Base-by-base conservation (phyloP, 768 basidiomycete genomes). In the Pholiota microspora region DNA sequence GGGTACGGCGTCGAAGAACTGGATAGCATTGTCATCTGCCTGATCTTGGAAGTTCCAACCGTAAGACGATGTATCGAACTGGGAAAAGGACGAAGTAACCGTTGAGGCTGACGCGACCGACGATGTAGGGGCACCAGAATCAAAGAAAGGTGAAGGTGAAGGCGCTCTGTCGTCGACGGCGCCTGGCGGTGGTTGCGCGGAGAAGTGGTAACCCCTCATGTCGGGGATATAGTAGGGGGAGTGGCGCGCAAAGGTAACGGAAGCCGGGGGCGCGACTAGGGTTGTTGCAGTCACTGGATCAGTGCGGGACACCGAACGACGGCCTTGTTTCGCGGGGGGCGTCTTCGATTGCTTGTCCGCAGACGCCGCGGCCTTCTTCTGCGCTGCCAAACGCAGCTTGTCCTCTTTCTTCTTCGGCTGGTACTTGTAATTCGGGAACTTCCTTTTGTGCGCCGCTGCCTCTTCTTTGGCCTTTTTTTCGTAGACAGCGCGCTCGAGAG, bases 391-490 rank as follows among this genome's bases (percentile, higher is more conserved):
- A 13, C 74, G 72, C 35, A 69, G 70, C 59, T 77, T 82, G 44
- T 77, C 73, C 45, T 80, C 80, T 62, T 76, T 81, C 64, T 76
- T 84, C 65, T 74, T 71, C 0, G 85, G 85, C 47, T 72, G 70
- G 55, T 80, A 87, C 16, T 78, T 77, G 62, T 87, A 88, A 23
- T 72, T 69, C 0, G 86, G 86, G 59, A 83, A 84, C 59, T 67
- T 61, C 2, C 64, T 61, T 29, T 71, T 70, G 59, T 88, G 86
- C 50, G 77, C 75, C 0, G 72, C 72, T 62, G 85, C 85, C 46
- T 66, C 75, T 42, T 69, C 69, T 36, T 84, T 81, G 2, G 84
- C 84, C 54, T 71, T 68, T 28, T 73, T 72, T 59, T 86, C 84
- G 58, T 77, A 87, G 3, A 77, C 61, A 5, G 66, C 70, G 60